Conservation (phyloP, 441 rosid species). For the Flueggea neowawraea region DNA sequence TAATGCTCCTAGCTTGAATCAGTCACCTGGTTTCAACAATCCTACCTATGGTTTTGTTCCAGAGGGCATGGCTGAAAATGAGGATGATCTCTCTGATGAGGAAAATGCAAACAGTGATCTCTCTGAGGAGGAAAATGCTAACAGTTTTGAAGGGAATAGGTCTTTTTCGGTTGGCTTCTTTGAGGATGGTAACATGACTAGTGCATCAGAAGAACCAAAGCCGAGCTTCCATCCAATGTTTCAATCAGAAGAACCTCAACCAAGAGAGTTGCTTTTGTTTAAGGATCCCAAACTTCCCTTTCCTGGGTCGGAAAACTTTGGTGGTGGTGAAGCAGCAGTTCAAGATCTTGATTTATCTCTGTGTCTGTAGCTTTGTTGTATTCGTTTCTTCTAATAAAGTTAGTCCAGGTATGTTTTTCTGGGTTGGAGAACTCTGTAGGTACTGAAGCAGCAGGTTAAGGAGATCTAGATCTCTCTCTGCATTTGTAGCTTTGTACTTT, state of each 20-base stretch:
- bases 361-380: slow-evolving; percentile 23
- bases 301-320: slow-evolving; percentile 1
- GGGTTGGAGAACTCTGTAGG: not conserved
- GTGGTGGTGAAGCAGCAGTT: slow-evolving; percentile 14
- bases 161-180: slow-evolving; percentile 9
- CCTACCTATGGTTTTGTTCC: slow-evolving; percentile 10
- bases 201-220: slow-evolving; percentile 11
- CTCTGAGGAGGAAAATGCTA: slow-evolving; percentile 7
- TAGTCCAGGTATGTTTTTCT: no score
- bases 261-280: slow-evolving; percentile 12
- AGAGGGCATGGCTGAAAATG: slow-evolving; percentile 6
- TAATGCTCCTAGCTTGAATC: slow-evolving; percentile 9
- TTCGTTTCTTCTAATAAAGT: not conserved
- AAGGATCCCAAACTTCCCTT: slow-evolving; percentile 8
- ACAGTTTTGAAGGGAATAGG: slow-evolving; percentile 16
- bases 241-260: slow-evolving; percentile 5
- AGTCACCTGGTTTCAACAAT: slow-evolving; percentile 13
- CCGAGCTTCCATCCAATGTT: not conserved
- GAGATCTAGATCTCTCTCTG: not conserved
- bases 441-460: not conserved
- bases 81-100: slow-evolving; percentile 8
- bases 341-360: slow-evolving; percentile 26
- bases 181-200: slow-evolving; percentile 2
- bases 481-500: no score
- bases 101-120: slow-evolving; percentile 8